Evolutionary conservation across 345 rosid species (phyloP), one percentile per base, ranked within the genome.

Genomic region (Arabis alpina): DNA sequence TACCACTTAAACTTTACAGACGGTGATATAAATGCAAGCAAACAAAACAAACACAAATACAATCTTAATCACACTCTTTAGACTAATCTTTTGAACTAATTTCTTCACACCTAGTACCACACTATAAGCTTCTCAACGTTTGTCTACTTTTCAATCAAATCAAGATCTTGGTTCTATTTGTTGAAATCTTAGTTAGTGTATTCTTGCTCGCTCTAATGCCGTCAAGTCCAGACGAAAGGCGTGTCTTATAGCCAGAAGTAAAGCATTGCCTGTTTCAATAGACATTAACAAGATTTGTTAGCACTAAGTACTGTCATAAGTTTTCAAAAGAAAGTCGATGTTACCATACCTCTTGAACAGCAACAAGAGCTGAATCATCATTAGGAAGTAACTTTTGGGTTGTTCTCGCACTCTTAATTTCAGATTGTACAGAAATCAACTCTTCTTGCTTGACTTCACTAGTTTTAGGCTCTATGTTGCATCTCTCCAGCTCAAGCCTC

Each of bases 201-300:
- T 28, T 30, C 6, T 49, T 49, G 24, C 69, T 42, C 9, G 0
- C 66, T 24, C 14, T 53, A 51, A 36, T 2, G n/a, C 23, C 2
- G 5, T 7, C 42, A 16, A 15, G 24, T 39, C 42, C 23, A 10
- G 23, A 10, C 8, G 10, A 52, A 50, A 54, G 12, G 41, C 2
- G 36, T 37, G 19, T 25, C 55, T 82, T 75, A 92, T 16, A 88
- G 53, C 97, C 98, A 88, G 53, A 88, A 93, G 86, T 82, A 61
- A 19, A 93, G 72, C 97, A 90, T 84, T 45, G 90, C 97, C 97
- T 93, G 92, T 65, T 71, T 71, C 63, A 66, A 13, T 11, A 76
- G 8, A 79, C 40, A 56, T 51, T 8, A 19, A 36, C 19, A 71
- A 42, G 9, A 60, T 8, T 4, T 45, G 55, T 75, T 54, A 72